These are phyloP conservation scores for Saccharomycopsis fermentans DNA, from an alignment of 805 yeast genomes.

Conservation along the genomic window DNA sequence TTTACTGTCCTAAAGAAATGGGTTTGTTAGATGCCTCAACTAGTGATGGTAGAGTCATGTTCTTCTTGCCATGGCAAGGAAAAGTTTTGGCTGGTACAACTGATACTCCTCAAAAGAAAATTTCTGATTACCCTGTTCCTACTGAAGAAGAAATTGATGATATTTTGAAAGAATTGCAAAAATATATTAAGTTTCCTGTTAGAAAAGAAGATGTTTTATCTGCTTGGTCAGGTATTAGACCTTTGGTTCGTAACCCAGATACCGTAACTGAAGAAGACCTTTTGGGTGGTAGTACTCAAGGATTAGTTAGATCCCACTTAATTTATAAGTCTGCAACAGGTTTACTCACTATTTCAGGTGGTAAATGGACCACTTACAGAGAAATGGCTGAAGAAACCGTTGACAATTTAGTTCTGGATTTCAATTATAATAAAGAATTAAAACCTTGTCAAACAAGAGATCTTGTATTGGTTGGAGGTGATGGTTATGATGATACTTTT, in stretches of 20 bases:
- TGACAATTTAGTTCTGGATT: constrained; percentile 47
- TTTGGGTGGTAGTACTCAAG: constrained; percentile 56
- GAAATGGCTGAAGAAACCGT: constrained; percentile 96
- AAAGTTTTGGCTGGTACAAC: constrained; percentile 95
- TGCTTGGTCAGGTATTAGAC: constrained; percentile 97
- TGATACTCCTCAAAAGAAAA: constrained; percentile 69
- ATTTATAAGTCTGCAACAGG: constrained; percentile 64
- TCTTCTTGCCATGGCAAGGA: constrained; percentile 97
- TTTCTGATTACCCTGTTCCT: constrained; percentile 68
- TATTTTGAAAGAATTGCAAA: constrained; percentile 77
- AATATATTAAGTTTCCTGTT: constrained; percentile 81
- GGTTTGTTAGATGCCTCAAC: constrained; percentile 90
- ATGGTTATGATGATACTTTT: constrained; percentile 63
- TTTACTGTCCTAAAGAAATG: constrained; percentile 76
- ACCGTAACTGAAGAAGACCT: constrained; percentile 33
- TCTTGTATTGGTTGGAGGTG: constrained; percentile 67
- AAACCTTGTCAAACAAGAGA: constrained; percentile 32
- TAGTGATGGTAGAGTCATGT: constrained; percentile 92
- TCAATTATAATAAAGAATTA: constrained; percentile 31
- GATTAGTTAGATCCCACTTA: constrained; percentile 83
- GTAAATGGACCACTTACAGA: constrained; percentile 97
- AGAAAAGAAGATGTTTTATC: constrained; percentile 83
- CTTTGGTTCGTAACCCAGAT: constrained; percentile 79
- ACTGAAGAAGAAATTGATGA: constrained; percentile 82
- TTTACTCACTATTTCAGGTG: constrained; percentile 85